phyloP scores from a whole-genome alignment of 768 basidiomycete species.

The Trichaptum fuscoviolaceum region DNA sequence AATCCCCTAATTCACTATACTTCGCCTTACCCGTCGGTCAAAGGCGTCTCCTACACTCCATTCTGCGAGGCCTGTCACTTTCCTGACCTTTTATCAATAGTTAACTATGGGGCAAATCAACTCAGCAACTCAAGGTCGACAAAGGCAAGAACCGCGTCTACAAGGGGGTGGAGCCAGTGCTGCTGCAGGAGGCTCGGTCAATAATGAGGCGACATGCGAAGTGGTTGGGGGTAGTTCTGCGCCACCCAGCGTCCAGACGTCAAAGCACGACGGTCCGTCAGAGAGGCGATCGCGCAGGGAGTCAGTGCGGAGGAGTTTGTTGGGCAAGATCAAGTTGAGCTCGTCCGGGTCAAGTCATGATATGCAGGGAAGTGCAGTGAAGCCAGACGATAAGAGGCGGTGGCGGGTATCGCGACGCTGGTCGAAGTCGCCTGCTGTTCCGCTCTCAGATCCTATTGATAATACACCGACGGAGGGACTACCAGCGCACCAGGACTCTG shows the following conservation, averaged over 20 bases:
- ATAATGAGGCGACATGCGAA: neutral
- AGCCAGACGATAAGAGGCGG: neutral
- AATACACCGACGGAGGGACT: neutral
- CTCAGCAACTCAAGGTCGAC: neutral
- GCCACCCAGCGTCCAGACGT: neutral
- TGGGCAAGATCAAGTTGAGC: neutral
- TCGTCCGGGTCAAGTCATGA: neutral
- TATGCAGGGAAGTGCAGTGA: neutral
- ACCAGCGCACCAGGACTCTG: neutral
- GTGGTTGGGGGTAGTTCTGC: neutral
- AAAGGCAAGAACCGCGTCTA: neutral
- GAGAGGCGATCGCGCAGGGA: neutral
- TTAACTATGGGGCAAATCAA: neutral
- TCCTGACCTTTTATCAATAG: neutral
- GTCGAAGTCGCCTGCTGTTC: neutral
- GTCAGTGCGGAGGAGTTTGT: neutral
- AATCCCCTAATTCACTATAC: neutral
- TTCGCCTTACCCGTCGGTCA: neutral
- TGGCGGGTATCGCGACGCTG: conserved; percentile 3
- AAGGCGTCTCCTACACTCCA: neutral
- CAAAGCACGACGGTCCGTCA: neutral
- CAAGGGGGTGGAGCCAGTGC: neutral
- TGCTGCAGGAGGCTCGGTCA: neutral
- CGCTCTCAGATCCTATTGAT: neutral
- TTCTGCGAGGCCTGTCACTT: neutral